Conservation (phyloP, 2,329 filamentous ascomycete species). For the Monosporascus sp. region DNA sequence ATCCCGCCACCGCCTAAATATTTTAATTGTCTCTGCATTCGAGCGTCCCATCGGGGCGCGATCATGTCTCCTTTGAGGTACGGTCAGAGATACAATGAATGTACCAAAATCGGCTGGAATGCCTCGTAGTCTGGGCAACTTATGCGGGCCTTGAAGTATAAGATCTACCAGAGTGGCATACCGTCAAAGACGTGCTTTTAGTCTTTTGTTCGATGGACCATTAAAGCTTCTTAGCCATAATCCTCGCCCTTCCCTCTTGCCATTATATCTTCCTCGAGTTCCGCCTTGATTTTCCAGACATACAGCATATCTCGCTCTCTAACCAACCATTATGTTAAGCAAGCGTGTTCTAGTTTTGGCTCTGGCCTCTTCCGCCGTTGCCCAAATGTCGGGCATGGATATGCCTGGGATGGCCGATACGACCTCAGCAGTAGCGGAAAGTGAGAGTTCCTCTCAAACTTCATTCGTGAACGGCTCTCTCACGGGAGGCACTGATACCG, state of each 20-base stretch:
- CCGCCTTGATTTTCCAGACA: not conserved
- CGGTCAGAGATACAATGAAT: not conserved
- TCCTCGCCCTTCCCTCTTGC: not conserved
- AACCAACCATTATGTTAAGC: conserved; percentile 15
- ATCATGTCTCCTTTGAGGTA: not conserved
- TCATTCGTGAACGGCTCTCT: conserved; percentile 1
- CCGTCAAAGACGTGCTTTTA: not conserved
- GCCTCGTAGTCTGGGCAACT: not conserved
- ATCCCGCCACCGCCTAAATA: not conserved
- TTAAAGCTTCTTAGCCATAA: not conserved
- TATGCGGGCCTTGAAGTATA: not conserved
- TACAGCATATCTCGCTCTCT: not conserved
- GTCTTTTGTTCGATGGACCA: not conserved
- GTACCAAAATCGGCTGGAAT: not conserved
- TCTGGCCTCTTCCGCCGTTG: conserved; percentile 15
- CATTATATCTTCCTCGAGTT: not conserved
- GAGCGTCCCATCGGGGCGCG: not conserved
- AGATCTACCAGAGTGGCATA: not conserved
- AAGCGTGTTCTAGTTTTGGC: conserved; percentile 16
- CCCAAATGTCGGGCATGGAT: conserved; percentile 13
- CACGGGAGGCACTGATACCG: conserved; percentile 2
- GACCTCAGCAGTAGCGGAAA: conserved; percentile 1
- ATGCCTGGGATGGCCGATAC: too few relatives aligned
- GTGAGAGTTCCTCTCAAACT: conserved; percentile 2
- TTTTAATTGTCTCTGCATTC: not conserved